Base-by-base conservation (phyloP, 257 asterid species). In the Capsicum rhomboideum region DNA sequence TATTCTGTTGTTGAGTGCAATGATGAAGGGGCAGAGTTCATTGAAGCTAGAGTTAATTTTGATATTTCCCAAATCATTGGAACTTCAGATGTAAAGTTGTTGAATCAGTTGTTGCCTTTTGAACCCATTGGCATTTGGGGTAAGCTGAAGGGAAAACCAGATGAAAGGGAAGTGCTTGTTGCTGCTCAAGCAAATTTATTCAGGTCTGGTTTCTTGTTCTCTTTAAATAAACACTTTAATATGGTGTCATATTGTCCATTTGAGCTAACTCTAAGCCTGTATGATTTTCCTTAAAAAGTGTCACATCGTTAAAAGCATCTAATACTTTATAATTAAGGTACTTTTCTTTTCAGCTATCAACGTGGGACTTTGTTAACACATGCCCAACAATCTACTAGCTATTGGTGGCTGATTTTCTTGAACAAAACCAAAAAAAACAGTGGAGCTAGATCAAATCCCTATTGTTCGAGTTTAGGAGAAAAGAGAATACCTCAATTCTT, bases 111-210 rank as follows among this genome's bases (percentile, higher is more conserved):
- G 46, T 20, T 86, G 61, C 87, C 92, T 0, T 5, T 52, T 10
- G 46, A 81, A 4, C 53, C 85, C 17, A 50, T 37, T 21, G 54
- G 50, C 11, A 75, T 23, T 26, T 49, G 67, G 42, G 28, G 26
- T 6, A 69, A 69, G 78, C 2, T 40, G 9, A 40, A 69, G 54
- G 31, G 1, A 6, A 37, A 40, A 20, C 0, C 18, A 37, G 16
- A 71, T 71, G 54, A n/a, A 29, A 71, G 54, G 54, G 44, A 49
- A 54, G 53, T 55, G 0, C 78, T 88, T n/a, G 8, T 89, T 1
- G 83, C 87, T 4, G 77, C 83, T 2, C 85, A 90, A 40, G 34
- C 84, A 21, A 91, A 64, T 49, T 83, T 85, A 82, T 90, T 90
- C 37, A 86, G 83, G 0, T 90, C 86, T 29, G 92, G 91, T 10